Conservation (phyloP, 352 stramenopile species). For the Globisporangium canariense region DNA sequence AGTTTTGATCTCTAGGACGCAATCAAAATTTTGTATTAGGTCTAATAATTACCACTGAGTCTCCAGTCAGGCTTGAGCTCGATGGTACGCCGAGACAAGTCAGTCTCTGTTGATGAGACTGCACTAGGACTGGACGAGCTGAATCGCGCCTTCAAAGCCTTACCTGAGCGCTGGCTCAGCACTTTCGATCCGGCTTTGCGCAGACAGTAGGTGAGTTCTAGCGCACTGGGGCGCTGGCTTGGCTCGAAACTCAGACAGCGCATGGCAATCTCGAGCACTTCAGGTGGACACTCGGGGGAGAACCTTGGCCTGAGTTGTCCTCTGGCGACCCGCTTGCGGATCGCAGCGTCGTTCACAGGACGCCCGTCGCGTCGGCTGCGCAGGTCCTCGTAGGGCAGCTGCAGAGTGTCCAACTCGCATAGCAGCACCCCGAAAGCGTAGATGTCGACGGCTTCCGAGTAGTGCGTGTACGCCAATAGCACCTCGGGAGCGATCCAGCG, state of each 20-base stretch:
- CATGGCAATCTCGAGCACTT: conserved; percentile 24
- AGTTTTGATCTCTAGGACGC: background rate
- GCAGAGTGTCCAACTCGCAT: conserved; percentile 23
- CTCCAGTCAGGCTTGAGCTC: conserved; percentile 22
- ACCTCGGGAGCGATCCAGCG: conserved; percentile 25
- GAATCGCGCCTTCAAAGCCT: conserved; percentile 4
- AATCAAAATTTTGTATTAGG: conserved; percentile 1
- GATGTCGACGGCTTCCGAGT: conserved; percentile 22
- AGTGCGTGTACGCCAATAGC: conserved; percentile 18
- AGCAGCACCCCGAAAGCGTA: conserved; percentile 26
- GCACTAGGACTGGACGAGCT: conserved; percentile 11
- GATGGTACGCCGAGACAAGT: conserved; percentile 30
- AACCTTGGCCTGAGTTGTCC: conserved; percentile 31
- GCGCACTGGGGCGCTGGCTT: conserved; percentile 23
- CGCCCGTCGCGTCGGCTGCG: conserved; percentile 6
- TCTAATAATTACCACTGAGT: conserved; percentile 1
- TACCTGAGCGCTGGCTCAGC: conserved; percentile 19
- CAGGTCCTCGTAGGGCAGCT: conserved; percentile 18
- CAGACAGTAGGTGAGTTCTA: conserved; percentile 20
- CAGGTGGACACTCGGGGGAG: conserved; percentile 22
- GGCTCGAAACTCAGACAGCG: conserved; percentile 35
- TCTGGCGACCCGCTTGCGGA: conserved; percentile 29
- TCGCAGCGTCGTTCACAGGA: conserved; percentile 17
- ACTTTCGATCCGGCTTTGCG: conserved; percentile 16
- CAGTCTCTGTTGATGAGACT: conserved; percentile 20